Evolutionary conservation across 306 rosid genomes (phyloP).

Genomic region (Vachellia pachyceras): DNA sequence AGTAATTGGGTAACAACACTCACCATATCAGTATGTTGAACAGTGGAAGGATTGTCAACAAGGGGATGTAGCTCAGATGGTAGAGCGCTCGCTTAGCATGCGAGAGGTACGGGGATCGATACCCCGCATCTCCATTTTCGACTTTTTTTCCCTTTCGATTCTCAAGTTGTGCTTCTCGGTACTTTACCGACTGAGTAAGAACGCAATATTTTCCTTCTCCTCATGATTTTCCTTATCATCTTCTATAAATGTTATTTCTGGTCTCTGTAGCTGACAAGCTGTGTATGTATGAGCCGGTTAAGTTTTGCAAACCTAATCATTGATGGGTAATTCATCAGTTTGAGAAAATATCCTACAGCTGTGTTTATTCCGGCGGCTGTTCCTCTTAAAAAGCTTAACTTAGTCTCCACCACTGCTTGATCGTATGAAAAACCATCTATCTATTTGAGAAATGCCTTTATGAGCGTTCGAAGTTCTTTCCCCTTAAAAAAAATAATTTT

Average conservation of each 20-base stretch:
- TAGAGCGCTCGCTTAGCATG: slow-evolving; percentile 86
- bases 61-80: slow-evolving; percentile 78
- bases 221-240: neutral
- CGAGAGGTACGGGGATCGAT: slow-evolving; percentile 76
- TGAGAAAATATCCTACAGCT: neutral
- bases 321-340: neutral
- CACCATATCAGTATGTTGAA: too few relatives aligned
- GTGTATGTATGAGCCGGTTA: neutral
- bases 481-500: too few relatives aligned
- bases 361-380: neutral
- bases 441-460: neutral
- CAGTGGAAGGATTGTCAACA: too few relatives aligned
- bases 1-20: too few relatives aligned
- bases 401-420: neutral
- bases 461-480: neutral
- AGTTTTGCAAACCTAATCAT: neutral
- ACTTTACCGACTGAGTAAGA: too few relatives aligned
- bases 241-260: slow-evolving; percentile 10
- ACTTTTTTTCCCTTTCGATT: too few relatives aligned
- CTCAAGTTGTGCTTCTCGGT: neutral
- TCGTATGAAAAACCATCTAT: neutral
- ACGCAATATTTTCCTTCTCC: too few relatives aligned
- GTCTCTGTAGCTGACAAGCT: neutral
- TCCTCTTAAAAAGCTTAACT: neutral
- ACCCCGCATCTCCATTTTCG: slow-evolving; percentile 64